These are phyloP conservation scores for Mytilinidion resinicola DNA, from an alignment of 495 filamentous ascomycete species.

Conservation along the genomic window DNA sequence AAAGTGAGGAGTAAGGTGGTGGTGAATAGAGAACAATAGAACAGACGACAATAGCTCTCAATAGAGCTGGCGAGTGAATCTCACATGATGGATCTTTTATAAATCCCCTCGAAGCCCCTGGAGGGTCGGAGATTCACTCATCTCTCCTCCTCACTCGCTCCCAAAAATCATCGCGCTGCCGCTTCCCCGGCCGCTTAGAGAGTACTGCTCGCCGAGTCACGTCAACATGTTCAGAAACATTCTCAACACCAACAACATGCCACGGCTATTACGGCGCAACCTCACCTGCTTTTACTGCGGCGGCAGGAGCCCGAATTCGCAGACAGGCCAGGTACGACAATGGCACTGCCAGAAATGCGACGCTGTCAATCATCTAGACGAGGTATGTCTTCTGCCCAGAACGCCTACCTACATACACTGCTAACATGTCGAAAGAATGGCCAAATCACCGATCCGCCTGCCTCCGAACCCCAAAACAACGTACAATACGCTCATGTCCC, in stretches of 20 bases:
- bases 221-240: not conserved
- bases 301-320: conserved; percentile 49
- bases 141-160: not conserved
- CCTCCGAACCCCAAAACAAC: conserved; percentile 34
- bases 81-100: too few relatives aligned
- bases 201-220: not conserved
- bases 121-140: too few relatives aligned
- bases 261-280: conserved; percentile 32
- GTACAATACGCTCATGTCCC: conserved; percentile 31
- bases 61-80: too few relatives aligned
- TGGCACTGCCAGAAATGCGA: conserved; percentile 71
- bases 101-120: too few relatives aligned
- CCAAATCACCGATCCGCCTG: conserved; percentile 77
- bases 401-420: conserved; percentile 2
- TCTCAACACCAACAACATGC: conserved; percentile 26
- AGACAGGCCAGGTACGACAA: conserved; percentile 47
- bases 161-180: not conserved
- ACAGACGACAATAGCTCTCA: too few relatives aligned
- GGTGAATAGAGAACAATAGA: too few relatives aligned
- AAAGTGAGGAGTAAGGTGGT: too few relatives aligned
- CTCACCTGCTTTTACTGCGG: conserved; percentile 76
- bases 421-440: conserved; percentile 52
- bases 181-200: not conserved
- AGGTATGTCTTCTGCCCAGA: conserved; percentile 37
- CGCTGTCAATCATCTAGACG: conserved; percentile 75